A percentile compares a stretch with the other conserved stretches of the same genome.
Evolutionary conservation across 1,139 yeast genomes (phyloP).

Genomic region (Dujonia santamariae): DNA sequence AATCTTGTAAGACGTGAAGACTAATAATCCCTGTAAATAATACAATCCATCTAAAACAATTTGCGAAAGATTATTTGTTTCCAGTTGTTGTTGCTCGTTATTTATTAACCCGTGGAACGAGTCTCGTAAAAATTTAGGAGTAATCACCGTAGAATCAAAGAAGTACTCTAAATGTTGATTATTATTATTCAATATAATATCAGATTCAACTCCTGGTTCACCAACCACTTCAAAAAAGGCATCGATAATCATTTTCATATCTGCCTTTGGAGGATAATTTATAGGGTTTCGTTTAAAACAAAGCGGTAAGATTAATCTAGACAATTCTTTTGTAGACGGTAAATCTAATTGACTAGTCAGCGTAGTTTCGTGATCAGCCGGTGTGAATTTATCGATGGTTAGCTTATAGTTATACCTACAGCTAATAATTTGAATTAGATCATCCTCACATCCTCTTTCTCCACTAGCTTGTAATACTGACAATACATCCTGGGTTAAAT

Average conservation of each 20-base stretch:
- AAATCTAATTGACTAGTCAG: conserved; percentile 33
- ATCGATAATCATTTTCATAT: conserved; percentile 71
- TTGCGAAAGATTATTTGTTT: conserved; percentile 5
- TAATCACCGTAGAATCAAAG: conserved; percentile 46
- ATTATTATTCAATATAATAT: conserved; percentile 39
- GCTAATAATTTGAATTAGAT: conserved; percentile 69
- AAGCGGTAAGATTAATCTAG: conserved; percentile 60
- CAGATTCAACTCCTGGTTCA: conserved; percentile 48
- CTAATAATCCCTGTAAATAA: conserved; percentile 67
- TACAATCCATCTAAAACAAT: conserved; percentile 56
- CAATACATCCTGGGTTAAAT: conserved; percentile 55
- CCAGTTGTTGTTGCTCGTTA: conserved; percentile 18
- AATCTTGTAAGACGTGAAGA: conserved; percentile 60
- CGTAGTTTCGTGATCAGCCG: conserved; percentile 65
- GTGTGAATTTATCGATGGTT: conserved; percentile 55
- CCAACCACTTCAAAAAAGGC: conserved; percentile 71
- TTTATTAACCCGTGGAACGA: conserved; percentile 55
- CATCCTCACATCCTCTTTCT: conserved; percentile 56
- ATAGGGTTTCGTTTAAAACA: conserved; percentile 63
- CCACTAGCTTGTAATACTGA: conserved; percentile 29
- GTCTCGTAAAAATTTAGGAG: conserved; percentile 48
- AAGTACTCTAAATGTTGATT: conserved; percentile 45
- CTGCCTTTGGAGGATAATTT: conserved; percentile 56
- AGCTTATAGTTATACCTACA: conserved; percentile 75
- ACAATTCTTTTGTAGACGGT: conserved; percentile 52